Evolutionary conservation across 352 stramenopile species (phyloP).

Genomic region (Thalassiosira exigua): DNA sequence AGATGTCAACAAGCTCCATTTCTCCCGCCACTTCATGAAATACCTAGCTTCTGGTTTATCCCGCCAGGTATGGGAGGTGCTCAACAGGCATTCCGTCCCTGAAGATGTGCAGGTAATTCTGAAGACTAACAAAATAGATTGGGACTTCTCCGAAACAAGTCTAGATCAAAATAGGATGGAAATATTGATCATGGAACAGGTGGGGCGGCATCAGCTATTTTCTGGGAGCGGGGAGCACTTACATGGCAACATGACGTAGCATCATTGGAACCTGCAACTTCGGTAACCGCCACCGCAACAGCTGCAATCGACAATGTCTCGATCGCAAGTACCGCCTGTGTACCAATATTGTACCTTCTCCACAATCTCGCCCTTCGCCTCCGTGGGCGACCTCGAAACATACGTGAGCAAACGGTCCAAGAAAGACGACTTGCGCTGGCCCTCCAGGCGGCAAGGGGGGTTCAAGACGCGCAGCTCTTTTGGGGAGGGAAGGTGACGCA

Average conservation of each 20-base stretch:
- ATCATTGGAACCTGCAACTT: too few relatives aligned
- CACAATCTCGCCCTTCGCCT: conserved; percentile 23
- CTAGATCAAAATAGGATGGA: conserved; percentile 7
- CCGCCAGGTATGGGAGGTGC: not conserved
- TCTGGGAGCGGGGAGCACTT: too few relatives aligned
- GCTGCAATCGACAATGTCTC: too few relatives aligned
- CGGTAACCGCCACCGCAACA: conserved; percentile 7
- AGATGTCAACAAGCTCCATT: conserved; percentile 8
- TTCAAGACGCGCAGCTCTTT: conserved; percentile 41
- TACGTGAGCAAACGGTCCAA: conserved; percentile 22
- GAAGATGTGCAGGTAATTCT: not conserved
- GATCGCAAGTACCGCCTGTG: conserved; percentile 27
- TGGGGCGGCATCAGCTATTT: not conserved
- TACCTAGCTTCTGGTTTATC: not conserved
- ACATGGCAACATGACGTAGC: too few relatives aligned
- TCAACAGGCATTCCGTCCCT: not conserved
- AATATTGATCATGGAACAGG: conserved; percentile 20
- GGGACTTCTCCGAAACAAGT: not conserved
- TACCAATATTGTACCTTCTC: conserved; percentile 40
- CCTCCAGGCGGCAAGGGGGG: conserved; percentile 38
- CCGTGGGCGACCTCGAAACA: conserved; percentile 5
- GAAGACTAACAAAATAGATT: not conserved
- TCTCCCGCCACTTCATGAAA: not conserved
- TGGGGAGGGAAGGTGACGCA: conserved; percentile 19
- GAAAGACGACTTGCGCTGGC: conserved; percentile 18